Base-by-base conservation (phyloP, 768 basidiomycete genomes). In the Kwoniella europaea region DNA sequence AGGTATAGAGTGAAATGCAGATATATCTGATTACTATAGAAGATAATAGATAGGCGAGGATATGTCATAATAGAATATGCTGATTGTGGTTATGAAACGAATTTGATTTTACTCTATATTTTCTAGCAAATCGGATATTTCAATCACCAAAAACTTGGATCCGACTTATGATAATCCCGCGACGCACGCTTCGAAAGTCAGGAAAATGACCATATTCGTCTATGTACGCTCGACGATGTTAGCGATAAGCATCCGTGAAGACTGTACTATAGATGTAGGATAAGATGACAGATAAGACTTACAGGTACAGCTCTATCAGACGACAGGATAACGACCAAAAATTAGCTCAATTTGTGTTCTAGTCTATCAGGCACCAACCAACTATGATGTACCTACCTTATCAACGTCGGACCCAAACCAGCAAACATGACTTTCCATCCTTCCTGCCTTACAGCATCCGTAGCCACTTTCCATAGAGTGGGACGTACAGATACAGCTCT, bases 381-480 rank as follows among this genome's bases (percentile, higher is more conserved):
- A 52, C 29, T 4, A 29, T 20, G 12, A 29, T 20, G 12, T 5
- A 84, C 88, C 70, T 76, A 91, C 91, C 94, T 87, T 50, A 94
- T 88, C 10, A 97, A 80, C 0, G 94, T 94, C 12, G 93, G 92
- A 2, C 88, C 85, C 29, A 95, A 83, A 0, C 94, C 94, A 4
- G 88, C 85, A 72, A 90, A 91, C 77, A 94, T 93, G 1, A 92
- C 91, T 15, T 85, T 77, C 16, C 86, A 69, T 0, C 94, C 93
- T 75, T 92, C 91, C 10, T 85, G 78, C 24, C 87, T 86, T 72
- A 82, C 72, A 0, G 81, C 80, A 3, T 74, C 56, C 16, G 9
- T 57, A 1, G 73, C 77, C 2, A 77, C 75, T 9, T 59, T 57
- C 60, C 69, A 69, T 16, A 81, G 55, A 13, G 73, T 71, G 4